Evolutionary conservation across 169 alveolate genomes (phyloP), one percentile per base, ranked within the genome.

Genomic region (Pseudocohnilembus persalinus): DNA sequence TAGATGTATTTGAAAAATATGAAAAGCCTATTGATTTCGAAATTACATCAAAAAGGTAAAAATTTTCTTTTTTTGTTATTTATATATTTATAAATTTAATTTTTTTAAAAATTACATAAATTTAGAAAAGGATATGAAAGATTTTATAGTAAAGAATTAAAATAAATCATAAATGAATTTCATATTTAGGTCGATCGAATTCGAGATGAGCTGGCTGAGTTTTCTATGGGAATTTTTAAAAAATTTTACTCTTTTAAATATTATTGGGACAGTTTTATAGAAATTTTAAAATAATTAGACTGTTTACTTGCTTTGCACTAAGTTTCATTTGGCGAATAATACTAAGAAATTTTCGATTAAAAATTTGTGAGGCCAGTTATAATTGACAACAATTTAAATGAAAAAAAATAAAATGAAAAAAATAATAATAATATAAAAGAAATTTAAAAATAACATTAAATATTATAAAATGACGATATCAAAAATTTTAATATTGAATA

Each of bases 1-100:
- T 63, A 26, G 31, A 93, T 64, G 87, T 88, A 74, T 93, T 93
- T 0, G 93, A 95, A 77, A 82, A 90, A 20, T 84, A 90, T 1
- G 77, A 89, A 79, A 93, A 93, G 81, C 97, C 97, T 31, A 83
- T 82, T 64, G 94, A 93, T 29, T 96, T 95, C 75, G 99, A 98
- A 85, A 95, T 97, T 30, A 97, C 99, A 0, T 96, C 99, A 0
- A 90, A 98, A 27, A 94, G 98, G 76, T 90, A 97, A 73, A 99
- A 99, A 0, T 97, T 85, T 79, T 93, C n/a, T n/a, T n/a, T n/a
- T n/a, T n/a, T n/a, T n/a, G n/a, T n/a, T 49, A 20, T 49, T 49
- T 49, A 49, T 11, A 49, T 49, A 49, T 49, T 11, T 49, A 49
- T 11, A 49, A 49, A 11, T 49, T 49, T 49, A 4, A 20, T 11